Conservation (phyloP, 768 basidiomycete genomes). For the Lentinula boryana region DNA sequence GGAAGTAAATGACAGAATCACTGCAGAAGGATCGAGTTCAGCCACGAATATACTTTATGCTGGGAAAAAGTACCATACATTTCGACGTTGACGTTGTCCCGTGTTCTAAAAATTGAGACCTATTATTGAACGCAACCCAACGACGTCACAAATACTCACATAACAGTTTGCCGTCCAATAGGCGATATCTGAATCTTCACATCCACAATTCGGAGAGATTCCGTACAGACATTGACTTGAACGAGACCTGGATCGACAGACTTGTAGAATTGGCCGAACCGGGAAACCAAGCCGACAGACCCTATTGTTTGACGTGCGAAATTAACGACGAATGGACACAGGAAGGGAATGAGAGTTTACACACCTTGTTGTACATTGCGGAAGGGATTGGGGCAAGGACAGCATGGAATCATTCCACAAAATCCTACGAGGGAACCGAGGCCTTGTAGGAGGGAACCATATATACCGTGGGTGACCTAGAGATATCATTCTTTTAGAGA, state of each 20-base stretch:
- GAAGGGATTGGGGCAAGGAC: conserved; percentile 82
- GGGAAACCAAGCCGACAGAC: conserved; percentile 84
- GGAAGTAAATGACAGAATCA: conserved; percentile 92
- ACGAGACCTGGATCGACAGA: conserved; percentile 90
- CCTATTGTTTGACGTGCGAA: conserved; percentile 33
- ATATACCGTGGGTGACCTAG: conserved; percentile 76
- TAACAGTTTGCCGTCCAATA: conserved; percentile 84
- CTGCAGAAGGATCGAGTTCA: conserved; percentile 27
- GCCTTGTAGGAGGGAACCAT: conserved; percentile 73
- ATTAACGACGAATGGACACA: not conserved
- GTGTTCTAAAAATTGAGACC: conserved; percentile 41
- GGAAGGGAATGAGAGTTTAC: conserved; percentile 8
- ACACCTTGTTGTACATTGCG: conserved; percentile 78
- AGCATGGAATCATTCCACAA: conserved; percentile 75
- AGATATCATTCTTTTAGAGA: not conserved
- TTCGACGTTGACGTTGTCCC: conserved; percentile 94
- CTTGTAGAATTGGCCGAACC: conserved; percentile 96
- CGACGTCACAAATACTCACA: conserved; percentile 31
- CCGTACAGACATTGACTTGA: conserved; percentile 92
- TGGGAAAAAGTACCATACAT: conserved; percentile 46
- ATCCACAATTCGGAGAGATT: conserved; percentile 79
- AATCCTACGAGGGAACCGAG: conserved; percentile 66
- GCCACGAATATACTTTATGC: conserved; percentile 3
- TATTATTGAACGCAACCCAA: not conserved
- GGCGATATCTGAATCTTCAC: conserved; percentile 94